These are phyloP conservation scores for Magnusiomyces magnusii DNA, from an alignment of 1,139 yeast species.

Conservation along the genomic window DNA sequence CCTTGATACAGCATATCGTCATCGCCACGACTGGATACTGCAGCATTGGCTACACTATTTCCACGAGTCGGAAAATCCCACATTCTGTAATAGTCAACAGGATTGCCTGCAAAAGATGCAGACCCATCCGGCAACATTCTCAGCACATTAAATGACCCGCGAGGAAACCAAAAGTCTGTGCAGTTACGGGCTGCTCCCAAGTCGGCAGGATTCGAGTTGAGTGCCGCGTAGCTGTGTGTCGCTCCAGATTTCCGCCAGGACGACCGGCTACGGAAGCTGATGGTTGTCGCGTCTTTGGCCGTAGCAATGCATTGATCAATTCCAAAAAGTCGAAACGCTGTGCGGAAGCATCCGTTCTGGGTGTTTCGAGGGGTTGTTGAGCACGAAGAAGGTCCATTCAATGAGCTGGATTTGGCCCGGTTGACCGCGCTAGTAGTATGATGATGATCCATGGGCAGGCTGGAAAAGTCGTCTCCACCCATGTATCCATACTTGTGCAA, in stretches of 20 bases:
- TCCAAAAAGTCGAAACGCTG: slow-evolving; percentile 31
- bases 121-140: slow-evolving; percentile 24
- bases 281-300: slow-evolving; percentile 24
- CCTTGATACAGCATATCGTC: background rate
- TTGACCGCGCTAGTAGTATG: too few relatives aligned
- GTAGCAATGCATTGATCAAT: slow-evolving; percentile 35
- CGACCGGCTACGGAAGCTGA: background rate
- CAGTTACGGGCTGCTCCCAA: slow-evolving; percentile 34
- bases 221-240: background rate
- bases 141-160: slow-evolving; percentile 20
- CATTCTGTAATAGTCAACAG: slow-evolving; percentile 33
- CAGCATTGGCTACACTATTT: background rate
- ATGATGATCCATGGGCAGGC: slow-evolving; percentile 27
- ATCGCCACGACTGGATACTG: background rate
- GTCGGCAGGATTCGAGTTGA: slow-evolving; percentile 30
- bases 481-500: slow-evolving; percentile 31
- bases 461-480: slow-evolving; percentile 32
- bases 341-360: background rate
- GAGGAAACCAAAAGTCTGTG: slow-evolving; percentile 36
- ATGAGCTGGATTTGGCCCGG: too few relatives aligned
- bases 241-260: too few relatives aligned
- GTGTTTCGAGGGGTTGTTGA: background rate
- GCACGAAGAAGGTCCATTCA: slow-evolving; percentile 4
- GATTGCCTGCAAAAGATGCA: slow-evolving; percentile 31
- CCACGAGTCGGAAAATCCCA: slow-evolving; percentile 29